Evolutionary conservation across 192 early-diverging fungal species (phyloP).

Genomic region (Rhizoclosmatium globosum): DNA sequence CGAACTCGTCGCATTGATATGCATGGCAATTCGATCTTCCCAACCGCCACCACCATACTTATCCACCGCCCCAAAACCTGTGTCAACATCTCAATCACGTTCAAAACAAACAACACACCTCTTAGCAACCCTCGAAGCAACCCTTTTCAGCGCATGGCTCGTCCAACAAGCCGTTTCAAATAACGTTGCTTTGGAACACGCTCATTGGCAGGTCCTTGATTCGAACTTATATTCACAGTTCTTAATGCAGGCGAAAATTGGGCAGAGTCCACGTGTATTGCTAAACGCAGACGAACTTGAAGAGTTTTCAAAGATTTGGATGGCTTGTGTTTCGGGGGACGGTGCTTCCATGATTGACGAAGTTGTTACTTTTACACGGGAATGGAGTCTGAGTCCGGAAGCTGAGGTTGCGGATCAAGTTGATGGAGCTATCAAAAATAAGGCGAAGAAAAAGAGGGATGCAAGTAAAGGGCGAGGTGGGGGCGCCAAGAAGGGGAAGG

Average conservation of each 20-base stretch:
- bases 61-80: not conserved
- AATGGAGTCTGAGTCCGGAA: not conserved
- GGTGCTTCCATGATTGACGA: not conserved
- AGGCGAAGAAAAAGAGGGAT: constrained; percentile 23
- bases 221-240: not conserved
- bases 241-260: constrained; percentile 16
- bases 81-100: not conserved
- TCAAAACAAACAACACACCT: constrained; percentile 28
- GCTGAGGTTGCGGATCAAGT: not conserved
- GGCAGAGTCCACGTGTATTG: constrained; percentile 4
- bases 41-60: not conserved
- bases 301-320: not conserved
- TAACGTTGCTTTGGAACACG: not conserved
- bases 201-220: constrained; percentile 26
- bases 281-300: not conserved
- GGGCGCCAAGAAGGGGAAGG: constrained; percentile 3
- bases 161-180: constrained; percentile 1
- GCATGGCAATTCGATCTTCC: constrained; percentile 15
- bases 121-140: constrained; percentile 25
- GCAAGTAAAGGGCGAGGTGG: not conserved
- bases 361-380: not conserved
- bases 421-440: not conserved
- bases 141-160: constrained; percentile 22
- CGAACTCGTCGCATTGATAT: constrained; percentile 28
- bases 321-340: not conserved